Evolutionary conservation across 1,284 basidiomycete species (phyloP), one percentile per base, ranked within the genome.

Genomic region (Apiotrichum veenhuisii): DNA sequence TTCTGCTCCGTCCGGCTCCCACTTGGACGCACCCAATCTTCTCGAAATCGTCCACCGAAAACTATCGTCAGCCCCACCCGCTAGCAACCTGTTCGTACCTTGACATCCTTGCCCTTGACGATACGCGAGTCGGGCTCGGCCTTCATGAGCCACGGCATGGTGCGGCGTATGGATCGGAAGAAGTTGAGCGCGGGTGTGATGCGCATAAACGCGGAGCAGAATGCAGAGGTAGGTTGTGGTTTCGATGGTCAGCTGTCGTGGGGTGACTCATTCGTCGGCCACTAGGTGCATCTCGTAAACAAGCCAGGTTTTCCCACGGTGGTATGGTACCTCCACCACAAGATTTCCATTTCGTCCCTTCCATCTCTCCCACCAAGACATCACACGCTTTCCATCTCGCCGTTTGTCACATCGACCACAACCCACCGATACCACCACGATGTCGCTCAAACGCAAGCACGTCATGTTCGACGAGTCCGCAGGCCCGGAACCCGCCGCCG

Each of bases 11-110:
- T n/a, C n/a, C n/a, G n/a, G n/a, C n/a, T n/a, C n/a, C n/a, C n/a
- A n/a, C n/a, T n/a, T n/a, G n/a, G n/a, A n/a, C n/a, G n/a, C n/a
- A 72, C 77, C 74, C 69, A 25, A 83, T 83, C 34, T 80, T 66
- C 74, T 92, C 88, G 67, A 95, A 91, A 75, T 94, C 91, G 64
- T 92, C 90, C 2, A 94, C 85, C 55, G 88, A 90, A 73, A 95
- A 95, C 91, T 93, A 68, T 22, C 4, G 20, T 55, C n/a, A 55
- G 47, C 34, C 30, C 2, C 15, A n/a, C 2, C 12, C 15, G 2
- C 10, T 20, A 4, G 9, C 3, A n/a, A 1, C 37, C 10, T 43
- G 63, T 79, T 52, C 65, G n/a, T n/a, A 87, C 91, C 82, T 91
- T 91, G 64, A 93, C 89, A 68, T 93, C 90, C 71, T 88, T 91